Conservation (phyloP, 352 stramenopile genomes). For the Pythium coloratum region DNA sequence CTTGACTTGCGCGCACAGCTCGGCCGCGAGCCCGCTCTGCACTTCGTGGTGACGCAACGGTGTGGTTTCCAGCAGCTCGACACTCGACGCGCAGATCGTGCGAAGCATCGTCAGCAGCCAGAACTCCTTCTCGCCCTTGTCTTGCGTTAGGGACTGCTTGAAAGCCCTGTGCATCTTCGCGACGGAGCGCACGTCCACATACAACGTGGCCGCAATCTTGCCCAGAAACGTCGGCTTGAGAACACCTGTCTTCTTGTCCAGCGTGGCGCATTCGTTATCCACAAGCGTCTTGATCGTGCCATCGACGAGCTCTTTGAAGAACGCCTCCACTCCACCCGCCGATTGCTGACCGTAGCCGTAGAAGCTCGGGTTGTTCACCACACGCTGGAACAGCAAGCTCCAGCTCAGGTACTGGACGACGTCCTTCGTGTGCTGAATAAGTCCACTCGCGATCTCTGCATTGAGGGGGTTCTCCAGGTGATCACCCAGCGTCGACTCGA, state of each 20-base stretch:
- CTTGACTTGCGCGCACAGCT: slow-evolving; percentile 57
- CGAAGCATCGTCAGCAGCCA: slow-evolving; percentile 35
- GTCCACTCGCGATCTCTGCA: slow-evolving; percentile 94
- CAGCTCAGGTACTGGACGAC: slow-evolving; percentile 96
- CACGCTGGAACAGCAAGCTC: slow-evolving; percentile 96
- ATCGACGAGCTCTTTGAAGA: slow-evolving; percentile 86
- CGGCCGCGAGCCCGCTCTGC: slow-evolving; percentile 58
- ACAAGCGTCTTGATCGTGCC: slow-evolving; percentile 82
- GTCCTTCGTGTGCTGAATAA: slow-evolving; percentile 87
- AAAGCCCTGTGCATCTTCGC: slow-evolving; percentile 62
- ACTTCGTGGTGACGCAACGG: slow-evolving; percentile 99
- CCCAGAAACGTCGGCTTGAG: slow-evolving; percentile 89
- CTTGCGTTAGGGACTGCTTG: slow-evolving; percentile 23
- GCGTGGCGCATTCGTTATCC: slow-evolving; percentile 81
- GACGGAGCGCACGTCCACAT: slow-evolving; percentile 93
- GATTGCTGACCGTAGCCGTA: slow-evolving; percentile 84
- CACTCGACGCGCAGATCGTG: slow-evolving; percentile 62
- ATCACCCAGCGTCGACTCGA: slow-evolving; percentile 94
- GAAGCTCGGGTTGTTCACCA: slow-evolving; percentile 96
- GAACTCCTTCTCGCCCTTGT: slow-evolving; percentile 18
- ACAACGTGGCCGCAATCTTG: slow-evolving; percentile 94
- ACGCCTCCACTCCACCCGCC: slow-evolving; percentile 41
- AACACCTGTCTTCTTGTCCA: slow-evolving; percentile 36
- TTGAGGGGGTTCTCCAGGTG: slow-evolving; percentile 96
- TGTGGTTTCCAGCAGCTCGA: slow-evolving; percentile 94